A percentile compares a stretch with the other conserved stretches of the same genome.
Conservation (phyloP, 202 grass and related monocot genomes). For the Digitaria exilis region DNA sequence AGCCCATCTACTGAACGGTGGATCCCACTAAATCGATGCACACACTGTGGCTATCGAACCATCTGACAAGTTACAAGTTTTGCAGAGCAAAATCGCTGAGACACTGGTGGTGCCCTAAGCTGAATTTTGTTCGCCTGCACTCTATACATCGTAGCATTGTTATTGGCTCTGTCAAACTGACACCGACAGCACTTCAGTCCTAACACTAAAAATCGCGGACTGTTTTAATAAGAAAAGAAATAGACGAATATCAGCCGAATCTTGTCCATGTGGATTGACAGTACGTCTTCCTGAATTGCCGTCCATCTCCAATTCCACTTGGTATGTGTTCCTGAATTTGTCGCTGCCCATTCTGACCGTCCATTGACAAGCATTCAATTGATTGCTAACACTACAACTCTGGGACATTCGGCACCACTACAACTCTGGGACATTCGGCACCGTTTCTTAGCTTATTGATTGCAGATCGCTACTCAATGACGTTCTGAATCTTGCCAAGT, state of each 20-base stretch:
- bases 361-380: neutral
- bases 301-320: neutral
- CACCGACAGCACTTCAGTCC: neutral
- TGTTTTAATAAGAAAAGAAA: neutral
- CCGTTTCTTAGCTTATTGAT: neutral
- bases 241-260: neutral
- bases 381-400: neutral
- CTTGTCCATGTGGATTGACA: neutral
- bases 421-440: constrained; percentile 11
- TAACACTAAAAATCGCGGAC: neutral
- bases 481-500: neutral
- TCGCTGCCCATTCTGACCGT: neutral
- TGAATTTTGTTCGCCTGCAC: neutral
- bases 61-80: too few relatives aligned
- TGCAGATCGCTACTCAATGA: neutral
- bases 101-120: neutral
- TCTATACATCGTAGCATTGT: neutral
- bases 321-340: too few relatives aligned
- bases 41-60: too few relatives aligned
- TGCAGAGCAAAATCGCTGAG: too few relatives aligned
- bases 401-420: constrained; percentile 9
- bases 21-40: too few relatives aligned
- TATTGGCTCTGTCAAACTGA: neutral
- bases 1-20: too few relatives aligned
- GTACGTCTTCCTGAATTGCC: neutral